A percentile compares a stretch with the other conserved stretches of the same genome.
Conservation (phyloP, 2,329 filamentous ascomycete genomes). For the Calonectria hawksworthii region DNA sequence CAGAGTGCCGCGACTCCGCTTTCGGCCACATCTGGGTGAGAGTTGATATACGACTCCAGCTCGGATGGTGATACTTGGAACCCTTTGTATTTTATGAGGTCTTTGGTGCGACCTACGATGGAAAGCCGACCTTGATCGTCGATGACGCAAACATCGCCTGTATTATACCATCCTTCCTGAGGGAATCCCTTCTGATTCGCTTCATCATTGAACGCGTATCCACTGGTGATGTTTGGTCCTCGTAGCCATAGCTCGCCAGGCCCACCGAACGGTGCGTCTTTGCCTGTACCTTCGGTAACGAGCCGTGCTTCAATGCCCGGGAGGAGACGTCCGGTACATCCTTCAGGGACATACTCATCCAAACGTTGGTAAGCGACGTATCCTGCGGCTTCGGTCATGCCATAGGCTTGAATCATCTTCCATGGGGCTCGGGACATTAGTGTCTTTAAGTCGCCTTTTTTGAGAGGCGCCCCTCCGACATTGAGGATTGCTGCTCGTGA, state of each 20-base stretch:
- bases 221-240: constrained; percentile 58
- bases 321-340: constrained; percentile 53
- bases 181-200: constrained; percentile 55
- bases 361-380: constrained; percentile 58
- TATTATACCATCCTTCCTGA: constrained; percentile 58
- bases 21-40: constrained; percentile 54
- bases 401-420: constrained; percentile 58
- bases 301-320: constrained; percentile 57
- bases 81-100: constrained; percentile 59
- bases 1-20: constrained; percentile 52
- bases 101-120: constrained; percentile 56
- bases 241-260: constrained; percentile 60
- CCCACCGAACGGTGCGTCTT: constrained; percentile 52
- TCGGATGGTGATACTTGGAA: constrained; percentile 57
- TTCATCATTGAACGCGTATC: constrained; percentile 57
- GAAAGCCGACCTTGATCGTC: constrained; percentile 49
- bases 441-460: constrained; percentile 49
- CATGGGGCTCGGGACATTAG: constrained; percentile 51
- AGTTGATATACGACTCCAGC: constrained; percentile 53
- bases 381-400: constrained; percentile 60
- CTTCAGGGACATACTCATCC: constrained; percentile 49
- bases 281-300: constrained; percentile 52
- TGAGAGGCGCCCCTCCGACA: constrained; percentile 53
- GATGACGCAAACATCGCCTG: constrained; percentile 59
- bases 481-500: constrained; percentile 53